Base-by-base conservation (phyloP, 2,329 filamentous ascomycete genomes). In the Ambrosiella beaveri region DNA sequence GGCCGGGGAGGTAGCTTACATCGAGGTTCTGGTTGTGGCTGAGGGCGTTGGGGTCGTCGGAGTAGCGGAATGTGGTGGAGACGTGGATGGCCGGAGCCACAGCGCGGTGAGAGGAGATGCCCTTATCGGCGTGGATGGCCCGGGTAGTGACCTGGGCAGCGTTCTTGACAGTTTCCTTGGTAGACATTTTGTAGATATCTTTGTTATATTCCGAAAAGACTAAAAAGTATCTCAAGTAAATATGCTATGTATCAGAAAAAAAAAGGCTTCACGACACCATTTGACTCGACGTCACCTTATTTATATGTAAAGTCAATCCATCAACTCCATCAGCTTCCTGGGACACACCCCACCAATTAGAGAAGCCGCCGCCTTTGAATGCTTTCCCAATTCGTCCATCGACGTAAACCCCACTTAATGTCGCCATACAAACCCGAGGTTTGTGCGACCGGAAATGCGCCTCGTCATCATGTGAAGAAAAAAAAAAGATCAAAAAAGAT, bases 61-160 rank as follows among this genome's bases (percentile, higher is more conserved):
- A 74, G 69, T 96, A 97, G 64, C 88, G 82, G 71, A 88, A 97
- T 13, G 88, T 97, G 11, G 91, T 96, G 62, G 88, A 89, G 62
- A 94, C 81, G 68, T 97, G 91, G 66, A 97, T 76, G 3, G 91
- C 82, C 60, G 93, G 91, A 11, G 91, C 89, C 58, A 97, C 85
- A 67, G 93, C 88, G 55, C 81, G 76, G 64, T 86, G 80, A 39
- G 75, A 71, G 69, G 88, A 87, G 65, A 93, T 77, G 64, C 75
- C 75, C 71, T 94, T 84, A 66, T 95, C 89, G 62, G 85, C 87
- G 68, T 95, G 89, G 62, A 95, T 74, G n/a, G 85, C 79, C 58
- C 80, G 77, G 5, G 88, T 88, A 7, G 86, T 78, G 54, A 86
- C 72, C 3, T 80, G 36, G 13, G 58, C 58, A 17, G 58, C 49